Evolutionary conservation across 208 protist genomes (phyloP), one percentile per base, ranked within the genome.

Genomic region (Leishmania braziliensis): DNA sequence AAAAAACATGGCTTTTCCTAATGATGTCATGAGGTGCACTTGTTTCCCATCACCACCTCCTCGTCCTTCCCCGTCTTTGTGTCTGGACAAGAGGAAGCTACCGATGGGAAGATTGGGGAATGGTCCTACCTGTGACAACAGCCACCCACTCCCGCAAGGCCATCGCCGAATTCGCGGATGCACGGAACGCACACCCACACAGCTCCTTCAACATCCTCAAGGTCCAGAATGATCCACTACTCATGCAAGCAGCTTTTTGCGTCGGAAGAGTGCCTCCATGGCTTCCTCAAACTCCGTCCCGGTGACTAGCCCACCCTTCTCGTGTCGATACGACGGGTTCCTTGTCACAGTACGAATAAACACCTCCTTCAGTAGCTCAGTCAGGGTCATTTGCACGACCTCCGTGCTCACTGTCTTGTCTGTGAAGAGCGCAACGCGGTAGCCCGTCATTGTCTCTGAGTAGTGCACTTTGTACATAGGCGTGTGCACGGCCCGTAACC

Each of bases 401-500:
- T 72, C 75, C n/a, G 93, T 96, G 78, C 65, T 87, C 63, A 92
- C 68, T 18, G 81, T 76, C 54, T 89, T 96, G 69, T 95, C 88
- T 1, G 92, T 96, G 51, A 96, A 79, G 16, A 97, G 88, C 0
- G 91, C 95, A 1, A 91, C 87, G 39, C 95, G 91, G 80, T 97
- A 97, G 29, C 92, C 92, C 8, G 95, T 97, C 84, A 96, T 89
- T 8, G 95, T 97, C 82, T 97, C 93, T 10, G 72, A 86, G 83
- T 96, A 97, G 80, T 97, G 95, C 46, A 97, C 88, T 75, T 96
- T 96, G 81, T 97, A 97, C n/a, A 92, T 58, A 3, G 95, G 93
- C 8, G 95, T 96, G 66, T 90, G 86, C 66, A 97, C 89, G 23
- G 93, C 92, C 9, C 86, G 77, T 16, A 97, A 75, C 1, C 93